Evolutionary conservation across 768 basidiomycete species (phyloP).

Genomic region (Suillus plorans): DNA sequence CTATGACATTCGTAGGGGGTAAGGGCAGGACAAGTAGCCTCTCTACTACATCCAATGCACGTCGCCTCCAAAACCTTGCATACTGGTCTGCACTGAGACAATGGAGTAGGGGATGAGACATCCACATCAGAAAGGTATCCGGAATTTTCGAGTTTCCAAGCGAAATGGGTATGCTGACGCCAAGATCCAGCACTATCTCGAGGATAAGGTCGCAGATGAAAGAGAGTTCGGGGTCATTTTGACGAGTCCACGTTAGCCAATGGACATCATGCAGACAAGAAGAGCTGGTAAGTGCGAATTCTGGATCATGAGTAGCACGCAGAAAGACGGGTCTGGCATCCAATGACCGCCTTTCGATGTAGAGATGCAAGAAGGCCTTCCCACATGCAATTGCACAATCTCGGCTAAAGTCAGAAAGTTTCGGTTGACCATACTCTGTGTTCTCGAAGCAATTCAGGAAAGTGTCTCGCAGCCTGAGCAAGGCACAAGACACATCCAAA

Average conservation of each 20-base stretch:
- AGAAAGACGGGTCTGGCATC: conserved; percentile 1
- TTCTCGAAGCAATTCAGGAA: conserved; percentile 9
- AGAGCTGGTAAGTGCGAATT: not conserved
- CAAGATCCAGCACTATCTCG: conserved; percentile 1
- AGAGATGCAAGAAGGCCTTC: conserved; percentile 8
- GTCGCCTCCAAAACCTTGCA: conserved; percentile 4
- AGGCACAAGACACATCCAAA: conserved; percentile 12
- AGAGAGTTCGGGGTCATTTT: conserved; percentile 7
- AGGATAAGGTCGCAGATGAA: conserved; percentile 8
- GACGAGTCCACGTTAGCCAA: conserved; percentile 1
- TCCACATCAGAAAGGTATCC: conserved; percentile 8
- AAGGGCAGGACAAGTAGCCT: conserved; percentile 4
- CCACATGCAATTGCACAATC: conserved; percentile 10
- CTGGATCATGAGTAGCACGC: not conserved
- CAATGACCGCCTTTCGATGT: conserved; percentile 6
- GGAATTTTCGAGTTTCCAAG: conserved; percentile 8
- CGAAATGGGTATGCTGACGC: conserved; percentile 3
- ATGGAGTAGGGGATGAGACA: conserved; percentile 10
- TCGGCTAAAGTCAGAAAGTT: not conserved
- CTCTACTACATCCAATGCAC: conserved; percentile 6
- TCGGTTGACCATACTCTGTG: conserved; percentile 3
- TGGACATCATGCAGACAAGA: conserved; percentile 6
- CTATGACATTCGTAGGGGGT: conserved; percentile 7
- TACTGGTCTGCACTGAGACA: conserved; percentile 1
- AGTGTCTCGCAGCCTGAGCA: conserved; percentile 11